Evolutionary conservation across 2,329 filamentous ascomycete genomes (phyloP), one percentile per base, ranked within the genome.

Genomic region (Xylaria sp.): DNA sequence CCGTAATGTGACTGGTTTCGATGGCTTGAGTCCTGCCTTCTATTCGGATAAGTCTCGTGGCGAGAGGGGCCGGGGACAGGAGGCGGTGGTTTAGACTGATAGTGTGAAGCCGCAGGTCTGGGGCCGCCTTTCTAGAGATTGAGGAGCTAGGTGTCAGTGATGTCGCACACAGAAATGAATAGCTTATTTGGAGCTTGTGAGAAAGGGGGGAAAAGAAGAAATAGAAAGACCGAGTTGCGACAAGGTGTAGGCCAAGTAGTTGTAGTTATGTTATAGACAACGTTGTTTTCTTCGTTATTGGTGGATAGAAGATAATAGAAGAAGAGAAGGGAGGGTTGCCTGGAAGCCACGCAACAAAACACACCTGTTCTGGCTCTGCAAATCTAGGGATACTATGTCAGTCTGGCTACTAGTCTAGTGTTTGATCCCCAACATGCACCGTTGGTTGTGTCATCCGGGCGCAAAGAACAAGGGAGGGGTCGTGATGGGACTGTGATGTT

Each of bases 21-120:
- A 53, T 69, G 53, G 60, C 70, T 57, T 71, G 74, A 55, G 29
- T 69, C 65, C 13, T 69, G 63, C 58, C 63, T 64, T 63, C 76
- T 72, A 53, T 72, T 72, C 55, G 69, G 68, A 50, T 77, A 76
- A 67, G 72, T 71, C 23, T 76, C 73, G 73, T 78, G 76, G 63
- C 75, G 77, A 63, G 77, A 75, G 63, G 80, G 76, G 40, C 77
- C 70, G 37, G 82, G 81, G 40, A 82, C 77, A 37, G 82, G 80
- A 53, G 85, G 82, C 9, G 80, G 81, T 27, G 84, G 83, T 72
- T 86, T 86, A 68, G 75, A 81, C 65, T 87, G 84, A 76, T 87
- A 86, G 69, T 83, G 82, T 66, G 77, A 73, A 55, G 73, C 59
- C 12, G 78, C 69, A n/a, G 79, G 76, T 60, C 75, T 69, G 68